Evolutionary conservation across 1,284 basidiomycete genomes (phyloP), one percentile per base, ranked within the genome.

Genomic region (Schizophyllum commune): DNA sequence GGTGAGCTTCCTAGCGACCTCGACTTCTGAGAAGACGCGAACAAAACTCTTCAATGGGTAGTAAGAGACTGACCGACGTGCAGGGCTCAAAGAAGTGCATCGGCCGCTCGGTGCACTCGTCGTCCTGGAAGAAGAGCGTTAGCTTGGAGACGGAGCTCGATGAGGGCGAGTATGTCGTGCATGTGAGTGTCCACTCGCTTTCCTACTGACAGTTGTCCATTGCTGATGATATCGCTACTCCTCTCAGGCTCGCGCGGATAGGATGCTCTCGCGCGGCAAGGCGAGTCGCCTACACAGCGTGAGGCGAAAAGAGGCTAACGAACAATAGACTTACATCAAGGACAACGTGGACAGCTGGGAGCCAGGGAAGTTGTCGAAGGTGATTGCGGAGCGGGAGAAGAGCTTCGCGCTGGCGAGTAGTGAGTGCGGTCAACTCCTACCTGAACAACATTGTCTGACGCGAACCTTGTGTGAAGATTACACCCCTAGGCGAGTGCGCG

Each of bases 111-210:
- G 67, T 68, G 20, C 65, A 72, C 32, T 69, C 74, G 1, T 62
- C 68, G 5, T 66, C 69, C 52, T 73, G 68, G 54, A 64, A 69
- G 15, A 70, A 80, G n/a, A 79, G 77, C 61, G 75, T 77, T 11
- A 77, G 74, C 57, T 64, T 77, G 15, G 76, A 78, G 56, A 59
- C 75, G 4, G 64, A 77, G 6, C 70, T 83, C 1, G 77, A 81
- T 20, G 69, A 72, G 4, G 82, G 81, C n/a, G 78, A 81, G 17
- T 83, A 82, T 66, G 73, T 82, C 39, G 76, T 83, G 22, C 81
- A 84, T 69, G 83, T 82, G 51, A 65, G 78, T 58, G 60, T 64
- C 11, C 19, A 53, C 27, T 33, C 33, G 32, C 51, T n/a, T 55
- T 21, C 15, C n/a, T n/a, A n/a, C n/a, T n/a, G n/a, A n/a, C n/a